Evolutionary conservation across 192 early-diverging fungal genomes (phyloP).

Genomic region (Entomortierella beljakovae): DNA sequence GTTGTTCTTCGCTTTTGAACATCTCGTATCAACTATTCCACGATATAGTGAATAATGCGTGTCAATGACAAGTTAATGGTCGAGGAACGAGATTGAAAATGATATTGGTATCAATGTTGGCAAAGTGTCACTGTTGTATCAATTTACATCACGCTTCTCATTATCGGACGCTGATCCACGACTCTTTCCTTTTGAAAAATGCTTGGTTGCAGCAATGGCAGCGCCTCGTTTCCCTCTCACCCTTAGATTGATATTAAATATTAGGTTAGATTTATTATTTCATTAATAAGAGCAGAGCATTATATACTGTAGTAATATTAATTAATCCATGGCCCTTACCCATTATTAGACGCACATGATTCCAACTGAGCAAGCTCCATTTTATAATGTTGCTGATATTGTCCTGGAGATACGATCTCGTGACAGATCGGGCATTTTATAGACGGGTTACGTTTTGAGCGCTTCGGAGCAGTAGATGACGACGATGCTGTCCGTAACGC

Average conservation of each 20-base stretch:
- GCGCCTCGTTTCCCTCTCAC: slow-evolving; percentile 65
- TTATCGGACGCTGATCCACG: slow-evolving; percentile 40
- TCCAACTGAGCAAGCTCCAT: slow-evolving; percentile 61
- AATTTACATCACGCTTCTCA: slow-evolving; percentile 28
- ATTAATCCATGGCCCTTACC: slow-evolving; percentile 20
- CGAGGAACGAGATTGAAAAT: background rate
- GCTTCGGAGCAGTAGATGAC: slow-evolving; percentile 16
- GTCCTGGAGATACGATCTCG: slow-evolving; percentile 50
- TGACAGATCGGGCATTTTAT: slow-evolving; percentile 64
- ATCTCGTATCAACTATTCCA: slow-evolving; percentile 32
- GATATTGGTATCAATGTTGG: background rate
- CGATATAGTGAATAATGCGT: background rate
- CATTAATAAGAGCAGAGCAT: background rate
- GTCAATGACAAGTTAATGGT: background rate
- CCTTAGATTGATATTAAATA: background rate
- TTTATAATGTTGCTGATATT: slow-evolving; percentile 61
- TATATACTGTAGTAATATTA: background rate
- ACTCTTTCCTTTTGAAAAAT: slow-evolving; percentile 60
- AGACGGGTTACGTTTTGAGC: slow-evolving; percentile 37
- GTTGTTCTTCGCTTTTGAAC: slow-evolving; percentile 42
- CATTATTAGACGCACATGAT: slow-evolving; percentile 20
- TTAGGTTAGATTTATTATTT: background rate
- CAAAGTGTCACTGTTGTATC: background rate
- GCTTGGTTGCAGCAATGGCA: slow-evolving; percentile 64
- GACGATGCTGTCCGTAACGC: background rate